Base-by-base conservation (phyloP, 2,329 filamentous ascomycete species). In the Colletotrichum sp. region DNA sequence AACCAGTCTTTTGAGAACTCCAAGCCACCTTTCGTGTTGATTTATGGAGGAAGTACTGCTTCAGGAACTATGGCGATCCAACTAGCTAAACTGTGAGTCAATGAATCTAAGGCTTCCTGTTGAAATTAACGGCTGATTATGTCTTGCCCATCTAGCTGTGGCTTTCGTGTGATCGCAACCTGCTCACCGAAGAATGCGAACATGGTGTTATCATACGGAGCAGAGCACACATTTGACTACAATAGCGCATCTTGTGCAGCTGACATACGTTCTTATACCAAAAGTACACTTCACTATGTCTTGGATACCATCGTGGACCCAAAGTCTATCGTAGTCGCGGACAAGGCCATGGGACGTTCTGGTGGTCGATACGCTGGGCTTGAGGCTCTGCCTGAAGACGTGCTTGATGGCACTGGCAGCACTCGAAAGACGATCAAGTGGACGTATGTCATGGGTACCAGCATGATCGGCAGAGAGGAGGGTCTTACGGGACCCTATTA, bases 151-250 rank as follows among this genome's bases (percentile, higher is more conserved):
- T 26, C 18, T 24, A 81, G 77, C 5, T 77, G 85, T 18, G 87
- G 87, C 0, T 80, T 84, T 21, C 80, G 75, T 0, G 83, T 85
- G 6, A 84, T 89, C 21, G 81, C 87, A 0, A 88, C 87, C 1
- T 87, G 85, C 76, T 88, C 87, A 0, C 82, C 85, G 1, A 66
- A 74, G 28, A 89, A 88, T 75, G 83, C 83, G 61, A 83, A 83
- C 4, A 82, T 88, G 3, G 85, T 84, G 12, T 80, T 82, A 38
- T 74, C 71, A 1, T 85, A 82, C 36, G 89, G 89, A 2, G 89
- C 89, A 1, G 83, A 82, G 8, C 79, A 81, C 6, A 82, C 81
- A 7, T 89, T 90, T 77, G 87, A 91, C 79, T 88, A 90, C 77
- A 78, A 79, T 52, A 80, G 77, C 0, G 76, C 83, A 1, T 81